phyloP scores from a whole-genome alignment of 805 yeast genomes.

The Candida adriatica region DNA sequence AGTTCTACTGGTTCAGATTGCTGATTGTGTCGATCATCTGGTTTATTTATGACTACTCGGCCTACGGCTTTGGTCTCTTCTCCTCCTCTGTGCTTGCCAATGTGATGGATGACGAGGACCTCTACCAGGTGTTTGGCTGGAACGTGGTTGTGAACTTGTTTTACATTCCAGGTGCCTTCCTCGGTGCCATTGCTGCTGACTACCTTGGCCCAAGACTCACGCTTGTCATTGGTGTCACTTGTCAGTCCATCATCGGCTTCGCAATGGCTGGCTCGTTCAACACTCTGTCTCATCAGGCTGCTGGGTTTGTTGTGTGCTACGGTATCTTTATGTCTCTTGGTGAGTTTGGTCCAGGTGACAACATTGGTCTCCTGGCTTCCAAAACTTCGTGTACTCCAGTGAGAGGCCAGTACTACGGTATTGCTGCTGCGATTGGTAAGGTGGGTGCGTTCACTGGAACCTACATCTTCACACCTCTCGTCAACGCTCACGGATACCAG shows the following conservation, averaged over 20 bases:
- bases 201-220: constrained; percentile 88
- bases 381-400: constrained; percentile 82
- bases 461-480: constrained; percentile 79
- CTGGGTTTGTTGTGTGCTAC: constrained; percentile 75
- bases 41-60: constrained; percentile 87
- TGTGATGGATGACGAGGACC: constrained; percentile 50
- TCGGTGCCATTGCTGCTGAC: constrained; percentile 84
- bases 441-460: constrained; percentile 91
- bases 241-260: constrained; percentile 76
- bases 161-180: constrained; percentile 83
- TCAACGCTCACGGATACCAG: constrained; percentile 56
- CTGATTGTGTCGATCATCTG: constrained; percentile 67
- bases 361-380: constrained; percentile 80
- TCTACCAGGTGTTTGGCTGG: constrained; percentile 85
- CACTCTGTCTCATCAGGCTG: constrained; percentile 52
- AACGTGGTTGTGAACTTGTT: constrained; percentile 81
- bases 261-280: constrained; percentile 72
- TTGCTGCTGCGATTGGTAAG: constrained; percentile 89
- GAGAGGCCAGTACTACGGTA: constrained; percentile 86
- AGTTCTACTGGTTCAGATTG: constrained; percentile 81
- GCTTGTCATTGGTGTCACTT: constrained; percentile 54
- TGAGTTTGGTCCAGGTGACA: constrained; percentile 93
- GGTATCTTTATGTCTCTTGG: constrained; percentile 86
- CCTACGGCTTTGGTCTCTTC: constrained; percentile 82
- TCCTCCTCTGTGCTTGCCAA: constrained; percentile 61